A percentile compares a stretch with the other conserved stretches of the same genome.
phyloP scores from a whole-genome alignment of 306 rosid species.

The Lathyrus aphaca region DNA sequence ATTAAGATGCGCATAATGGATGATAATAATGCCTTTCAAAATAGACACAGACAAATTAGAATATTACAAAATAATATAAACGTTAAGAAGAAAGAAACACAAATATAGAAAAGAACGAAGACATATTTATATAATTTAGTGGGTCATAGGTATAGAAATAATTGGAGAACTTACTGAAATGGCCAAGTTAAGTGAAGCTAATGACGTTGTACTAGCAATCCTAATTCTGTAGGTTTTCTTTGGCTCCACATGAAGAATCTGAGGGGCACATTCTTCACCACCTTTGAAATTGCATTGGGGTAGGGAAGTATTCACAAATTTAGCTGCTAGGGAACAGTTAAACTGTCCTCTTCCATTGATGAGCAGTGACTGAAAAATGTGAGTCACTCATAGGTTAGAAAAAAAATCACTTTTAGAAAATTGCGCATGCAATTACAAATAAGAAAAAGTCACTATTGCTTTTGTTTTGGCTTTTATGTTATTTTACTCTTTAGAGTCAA shows the following conservation, averaged over 20 bases:
- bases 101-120: too few relatives aligned
- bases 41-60: background rate
- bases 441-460: background rate
- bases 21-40: background rate
- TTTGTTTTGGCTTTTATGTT: background rate
- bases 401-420: background rate
- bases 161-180: slow-evolving; percentile 52
- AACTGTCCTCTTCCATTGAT: slow-evolving; percentile 85
- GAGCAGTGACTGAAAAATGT: slow-evolving; percentile 50
- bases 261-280: slow-evolving; percentile 73
- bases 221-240: slow-evolving; percentile 74
- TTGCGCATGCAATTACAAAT: background rate
- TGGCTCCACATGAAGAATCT: slow-evolving; percentile 62
- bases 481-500: background rate
- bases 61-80: background rate
- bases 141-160: background rate
- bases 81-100: background rate
- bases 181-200: slow-evolving; percentile 84
- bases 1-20: background rate
- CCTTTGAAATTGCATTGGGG: slow-evolving; percentile 57
- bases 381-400: background rate
- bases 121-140: background rate
- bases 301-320: slow-evolving; percentile 29
- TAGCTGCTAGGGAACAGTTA: slow-evolving; percentile 67
- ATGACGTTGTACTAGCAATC: slow-evolving; percentile 77